Evolutionary conservation across 441 rosid species (phyloP), one percentile per base, ranked within the genome.

Genomic region (Adansonia rubrostipa): DNA sequence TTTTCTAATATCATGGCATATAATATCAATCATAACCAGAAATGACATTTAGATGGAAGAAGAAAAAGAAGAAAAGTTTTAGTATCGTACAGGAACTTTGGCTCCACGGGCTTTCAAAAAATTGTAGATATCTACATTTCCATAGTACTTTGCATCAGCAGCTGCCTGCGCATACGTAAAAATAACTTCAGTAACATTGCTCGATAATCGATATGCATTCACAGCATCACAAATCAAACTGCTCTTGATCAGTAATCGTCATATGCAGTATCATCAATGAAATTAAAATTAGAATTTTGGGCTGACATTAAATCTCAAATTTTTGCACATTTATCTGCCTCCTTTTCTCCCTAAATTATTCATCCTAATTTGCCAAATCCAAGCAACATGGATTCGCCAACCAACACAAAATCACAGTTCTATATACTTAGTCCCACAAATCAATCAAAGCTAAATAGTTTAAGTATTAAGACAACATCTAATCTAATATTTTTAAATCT

Each of bases 141-240:
- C 98, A n/a, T 96, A 96, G 83, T 88, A 91, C 81, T 90, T 93
- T 1, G 99, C 97, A 84, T 96, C 99, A 53, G 92, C 98, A 87
- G 94, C 95, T 65, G 98, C 97, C 99, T 96, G 94, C 82, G 48
- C 66, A 77, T 82, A 77, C 13, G 63, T 44, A 62, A 73, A 53
- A 15, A 19, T 13, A 50, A 50, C 15, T 33, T 62, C 8, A 33
- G 10, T 44, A 74, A 5, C 65, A 73, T 6, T 67, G 54, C 33
- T 36, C 42, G 42, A 36, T 6, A 11, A 6, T 74, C 54, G 45
- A 22, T 4, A 74, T 20, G 67, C 57, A 15, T 74, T 20, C 40
- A 13, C 3, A 4, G 22, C 44, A 42, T 60, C 68, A 60, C 22
- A 7, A 58, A 73, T 19, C 56, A 73, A 58, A 58, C 51, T 58